Evolutionary conservation across 805 yeast species (phyloP), one percentile per base, ranked within the genome.

Genomic region (Candida anglica): DNA sequence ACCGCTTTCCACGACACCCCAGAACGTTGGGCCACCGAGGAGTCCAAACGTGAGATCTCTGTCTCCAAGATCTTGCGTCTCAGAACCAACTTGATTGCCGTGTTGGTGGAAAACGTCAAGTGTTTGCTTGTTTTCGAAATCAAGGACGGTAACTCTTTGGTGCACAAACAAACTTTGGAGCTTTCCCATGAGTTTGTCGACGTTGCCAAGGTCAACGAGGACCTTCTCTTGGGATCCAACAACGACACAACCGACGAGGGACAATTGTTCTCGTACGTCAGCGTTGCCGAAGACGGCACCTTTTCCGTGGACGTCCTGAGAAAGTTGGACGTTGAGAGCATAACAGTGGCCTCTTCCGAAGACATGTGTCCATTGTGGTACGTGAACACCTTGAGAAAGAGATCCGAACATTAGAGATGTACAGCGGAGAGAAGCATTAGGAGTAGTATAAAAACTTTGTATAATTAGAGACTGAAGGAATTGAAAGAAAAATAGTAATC

Each of bases 1-100:
- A 71, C 59, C 24, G 79, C 77, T 6, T 56, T 57, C 15, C 91
- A 85, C 52, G 53, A 70, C 34, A 83, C 86, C 0, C 85, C 88
- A 10, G 73, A 66, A 28, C 69, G 83, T 50, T 80, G 80, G 51
- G 74, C 75, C 54, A 73, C 75, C 38, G 65, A 60, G 23, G 53
- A 53, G 6, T 80, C 79, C 15, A 44, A 61, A 8, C 64, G 63
- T 34, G 89, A 83, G 53, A 67, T 66, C 33, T 63, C 77, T 20
- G 77, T 81, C 2, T 58, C 76, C 1, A 60, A 69, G 33, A 54
- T 75, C 9, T 40, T 61, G 4, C 48, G 77, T 5, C 47, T 49
- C 1, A 48, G 49, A 3, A 24, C 38, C 7, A 60, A 62, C 17
- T 48, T 58, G 25, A 26, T 72, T 24, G 63, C 73, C 7, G 71